Percentiles rank a stretch among this genome's conserved stretches.
These are phyloP conservation scores for Nigrospora oryzae DNA, from an alignment of 2,329 filamentous ascomycete species.

Conservation along the genomic window DNA sequence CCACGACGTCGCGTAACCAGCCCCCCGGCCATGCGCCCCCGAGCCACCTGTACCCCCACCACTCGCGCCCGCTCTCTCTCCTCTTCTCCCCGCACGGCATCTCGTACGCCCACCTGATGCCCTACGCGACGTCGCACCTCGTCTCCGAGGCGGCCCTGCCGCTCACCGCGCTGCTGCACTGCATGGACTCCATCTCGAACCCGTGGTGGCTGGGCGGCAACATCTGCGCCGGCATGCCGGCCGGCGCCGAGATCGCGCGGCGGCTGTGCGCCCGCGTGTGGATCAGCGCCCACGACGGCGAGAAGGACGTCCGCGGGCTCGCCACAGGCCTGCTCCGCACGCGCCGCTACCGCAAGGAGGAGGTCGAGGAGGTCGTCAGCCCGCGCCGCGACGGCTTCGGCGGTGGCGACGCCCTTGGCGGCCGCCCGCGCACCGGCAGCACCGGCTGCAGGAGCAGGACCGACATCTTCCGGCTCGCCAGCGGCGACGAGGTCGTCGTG, in stretches of 20 bases:
- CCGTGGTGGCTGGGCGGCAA: constrained; percentile 56
- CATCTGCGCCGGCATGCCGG: constrained; percentile 46
- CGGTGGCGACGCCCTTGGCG: background rate
- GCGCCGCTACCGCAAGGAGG: constrained; percentile 30
- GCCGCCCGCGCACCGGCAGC: constrained; percentile 10
- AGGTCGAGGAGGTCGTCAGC: constrained; percentile 29
- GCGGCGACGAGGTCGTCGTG: constrained; percentile 33
- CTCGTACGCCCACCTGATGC: constrained; percentile 39
- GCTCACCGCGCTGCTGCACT: constrained; percentile 56
- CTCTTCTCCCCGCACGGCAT: constrained; percentile 60
- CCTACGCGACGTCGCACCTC: constrained; percentile 50
- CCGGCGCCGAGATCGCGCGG: constrained; percentile 47
- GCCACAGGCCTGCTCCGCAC: constrained; percentile 42
- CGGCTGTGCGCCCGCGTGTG: constrained; percentile 45
- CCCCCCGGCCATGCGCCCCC: constrained; percentile 39
- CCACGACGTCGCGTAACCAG: constrained; percentile 8
- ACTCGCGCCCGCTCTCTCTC: constrained; percentile 42
- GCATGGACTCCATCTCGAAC: constrained; percentile 50
- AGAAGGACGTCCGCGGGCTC: constrained; percentile 46
- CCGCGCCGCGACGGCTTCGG: background rate
- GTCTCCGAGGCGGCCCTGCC: constrained; percentile 48
- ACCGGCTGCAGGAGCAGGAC: constrained; percentile 8
- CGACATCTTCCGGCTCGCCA: constrained; percentile 30
- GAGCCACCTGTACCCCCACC: constrained; percentile 55
- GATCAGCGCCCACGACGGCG: constrained; percentile 54